Conservation (phyloP, 2,329 filamentous ascomycete species). For the Neonectria magnoliae region DNA sequence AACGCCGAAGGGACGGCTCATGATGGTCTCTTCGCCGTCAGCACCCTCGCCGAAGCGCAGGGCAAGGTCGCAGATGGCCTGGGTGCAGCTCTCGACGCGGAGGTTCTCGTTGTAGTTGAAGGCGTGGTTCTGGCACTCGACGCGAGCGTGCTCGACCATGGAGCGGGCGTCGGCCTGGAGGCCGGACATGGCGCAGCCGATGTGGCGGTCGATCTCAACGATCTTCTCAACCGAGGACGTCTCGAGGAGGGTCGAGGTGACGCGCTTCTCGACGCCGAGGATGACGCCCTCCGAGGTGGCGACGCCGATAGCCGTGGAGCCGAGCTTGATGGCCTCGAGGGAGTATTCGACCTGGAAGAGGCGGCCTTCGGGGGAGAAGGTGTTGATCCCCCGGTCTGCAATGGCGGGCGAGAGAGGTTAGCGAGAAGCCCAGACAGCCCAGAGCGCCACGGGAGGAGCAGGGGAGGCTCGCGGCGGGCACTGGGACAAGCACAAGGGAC, state of each 20-base stretch:
- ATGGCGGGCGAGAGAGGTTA: constrained; percentile 26
- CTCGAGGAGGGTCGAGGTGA: constrained; percentile 96
- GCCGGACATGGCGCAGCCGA: constrained; percentile 98
- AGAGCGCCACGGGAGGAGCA: not conserved
- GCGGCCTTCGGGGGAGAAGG: constrained; percentile 99
- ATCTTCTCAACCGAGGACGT: constrained; percentile 99
- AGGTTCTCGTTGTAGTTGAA: constrained; percentile 98
- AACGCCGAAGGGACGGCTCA: constrained; percentile 97
- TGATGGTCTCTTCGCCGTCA: constrained; percentile 97
- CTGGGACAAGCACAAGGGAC: constrained; percentile 35
- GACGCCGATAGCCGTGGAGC: constrained; percentile 97
- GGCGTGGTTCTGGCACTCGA: constrained; percentile 95
- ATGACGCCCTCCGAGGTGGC: constrained; percentile 95
- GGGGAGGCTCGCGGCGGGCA: constrained; percentile 37
- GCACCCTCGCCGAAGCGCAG: constrained; percentile 97
- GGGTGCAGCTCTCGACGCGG: constrained; percentile 96
- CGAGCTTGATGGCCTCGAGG: constrained; percentile 99
- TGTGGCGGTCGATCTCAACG: constrained; percentile 98
- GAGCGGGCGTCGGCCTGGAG: constrained; percentile 96
- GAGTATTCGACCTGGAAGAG: constrained; percentile 99
- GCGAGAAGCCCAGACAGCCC: constrained; percentile 4
- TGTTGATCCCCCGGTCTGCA: constrained; percentile 98
- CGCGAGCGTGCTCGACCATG: constrained; percentile 98
- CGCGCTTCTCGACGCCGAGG: constrained; percentile 98
- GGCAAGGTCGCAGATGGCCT: constrained; percentile 97